Conservation (phyloP, 2,329 filamentous ascomycete genomes). For the Dactylella cylindrospora region DNA sequence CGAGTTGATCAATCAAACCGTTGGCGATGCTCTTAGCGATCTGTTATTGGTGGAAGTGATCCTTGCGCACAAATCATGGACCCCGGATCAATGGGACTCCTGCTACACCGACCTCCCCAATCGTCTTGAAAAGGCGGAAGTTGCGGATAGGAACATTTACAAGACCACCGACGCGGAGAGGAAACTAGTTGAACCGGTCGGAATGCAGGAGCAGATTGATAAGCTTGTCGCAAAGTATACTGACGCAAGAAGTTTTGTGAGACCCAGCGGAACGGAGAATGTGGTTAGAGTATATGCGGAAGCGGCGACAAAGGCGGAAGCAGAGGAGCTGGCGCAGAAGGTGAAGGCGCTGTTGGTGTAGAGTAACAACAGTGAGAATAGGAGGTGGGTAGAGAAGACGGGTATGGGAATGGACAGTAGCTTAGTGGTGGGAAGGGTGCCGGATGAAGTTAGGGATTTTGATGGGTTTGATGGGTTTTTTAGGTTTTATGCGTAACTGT, state of each 20-base stretch:
- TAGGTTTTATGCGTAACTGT: too few relatives aligned
- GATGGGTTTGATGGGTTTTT: conserved; percentile 16
- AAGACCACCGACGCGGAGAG: conserved; percentile 90
- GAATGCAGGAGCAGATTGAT: conserved; percentile 84
- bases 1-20: conserved; percentile 96
- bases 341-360: conserved; percentile 75
- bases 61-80: conserved; percentile 91
- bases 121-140: conserved; percentile 88
- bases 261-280: conserved; percentile 93
- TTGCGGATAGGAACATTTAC: conserved; percentile 84
- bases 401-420: conserved; percentile 7
- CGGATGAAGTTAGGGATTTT: not conserved
- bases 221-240: conserved; percentile 85
- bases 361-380: conserved; percentile 22
- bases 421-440: conserved; percentile 6
- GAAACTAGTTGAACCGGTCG: conserved; percentile 74
- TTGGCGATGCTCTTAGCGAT: conserved; percentile 93
- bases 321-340: conserved; percentile 83
- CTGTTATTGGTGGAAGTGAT: conserved; percentile 95
- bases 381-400: conserved; percentile 9
- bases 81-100: conserved; percentile 82
- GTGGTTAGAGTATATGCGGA: conserved; percentile 95
- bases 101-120: conserved; percentile 95
- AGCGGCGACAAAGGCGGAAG: conserved; percentile 82
- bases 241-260: conserved; percentile 83